These are phyloP conservation scores for Hibiscus syriacus DNA, from an alignment of 345 rosid species.

Conservation along the genomic window DNA sequence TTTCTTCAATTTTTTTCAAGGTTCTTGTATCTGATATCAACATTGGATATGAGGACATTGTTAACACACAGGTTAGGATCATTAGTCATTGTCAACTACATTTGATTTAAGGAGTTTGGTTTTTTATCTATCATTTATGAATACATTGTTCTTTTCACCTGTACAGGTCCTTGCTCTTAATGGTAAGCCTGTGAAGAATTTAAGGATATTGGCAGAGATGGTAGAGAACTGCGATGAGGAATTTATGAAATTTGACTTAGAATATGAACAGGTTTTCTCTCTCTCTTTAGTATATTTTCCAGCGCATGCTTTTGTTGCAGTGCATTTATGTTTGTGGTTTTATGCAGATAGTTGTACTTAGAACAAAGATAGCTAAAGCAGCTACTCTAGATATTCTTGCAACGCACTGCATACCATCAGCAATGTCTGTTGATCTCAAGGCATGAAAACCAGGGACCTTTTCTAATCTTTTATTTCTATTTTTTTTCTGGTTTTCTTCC, in stretches of 20 bases:
- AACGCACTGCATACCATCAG: conserved; percentile 58
- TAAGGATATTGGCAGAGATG: conserved; percentile 55
- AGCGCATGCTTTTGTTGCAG: neutral
- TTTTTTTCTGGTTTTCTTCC: neutral
- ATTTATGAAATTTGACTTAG: conserved; percentile 54
- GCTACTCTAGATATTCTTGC: conserved; percentile 55
- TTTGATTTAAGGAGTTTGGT: neutral
- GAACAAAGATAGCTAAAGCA: conserved; percentile 41
- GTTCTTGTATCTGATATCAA: conserved; percentile 68
- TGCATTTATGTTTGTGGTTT: neutral
- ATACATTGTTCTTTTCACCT: neutral
- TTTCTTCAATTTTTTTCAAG: conserved; percentile 16
- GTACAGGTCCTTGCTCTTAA: conserved; percentile 47
- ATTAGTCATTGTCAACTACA: conserved; percentile 11
- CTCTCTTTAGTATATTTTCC: neutral
- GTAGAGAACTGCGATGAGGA: conserved; percentile 55
- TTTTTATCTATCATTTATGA: neutral
- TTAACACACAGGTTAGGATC: conserved; percentile 51
- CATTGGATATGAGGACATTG: conserved; percentile 68
- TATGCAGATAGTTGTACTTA: conserved; percentile 52
- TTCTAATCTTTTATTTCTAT: neutral
- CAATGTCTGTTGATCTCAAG: conserved; percentile 60
- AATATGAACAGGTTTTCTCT: conserved; percentile 46
- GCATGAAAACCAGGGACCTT: conserved; percentile 15
- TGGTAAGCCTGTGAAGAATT: conserved; percentile 59